phyloP scores from a whole-genome alignment of 106 monocot genomes.

The Hemerocallis citrina region DNA sequence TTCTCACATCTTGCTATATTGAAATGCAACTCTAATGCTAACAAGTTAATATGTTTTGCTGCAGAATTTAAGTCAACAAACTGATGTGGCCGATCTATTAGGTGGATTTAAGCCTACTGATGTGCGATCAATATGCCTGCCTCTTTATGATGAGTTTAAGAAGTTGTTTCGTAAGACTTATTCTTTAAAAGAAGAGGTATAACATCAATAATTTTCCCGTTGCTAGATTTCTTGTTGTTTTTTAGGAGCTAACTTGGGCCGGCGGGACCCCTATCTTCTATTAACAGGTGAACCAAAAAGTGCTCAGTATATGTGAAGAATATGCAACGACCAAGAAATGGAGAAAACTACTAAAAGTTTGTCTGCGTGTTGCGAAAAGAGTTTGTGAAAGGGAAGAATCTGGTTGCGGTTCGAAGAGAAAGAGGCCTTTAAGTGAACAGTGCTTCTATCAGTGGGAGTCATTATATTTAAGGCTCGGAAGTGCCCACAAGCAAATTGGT shows the following conservation, averaged over 20 bases:
- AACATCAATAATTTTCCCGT: background rate
- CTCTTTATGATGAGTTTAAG: constrained; percentile 71
- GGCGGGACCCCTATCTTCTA: background rate
- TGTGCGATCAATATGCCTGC: constrained; percentile 59
- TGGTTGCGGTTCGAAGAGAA: constrained; percentile 48
- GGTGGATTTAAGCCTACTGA: constrained; percentile 92
- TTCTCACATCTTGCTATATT: background rate
- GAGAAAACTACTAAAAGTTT: constrained; percentile 53
- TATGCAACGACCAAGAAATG: constrained; percentile 63
- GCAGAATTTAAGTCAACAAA: constrained; percentile 95
- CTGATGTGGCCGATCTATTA: constrained; percentile 82
- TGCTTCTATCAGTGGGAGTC: constrained; percentile 47
- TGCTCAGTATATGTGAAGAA: constrained; percentile 44
- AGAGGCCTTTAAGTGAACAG: constrained; percentile 41
- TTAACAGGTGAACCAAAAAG: constrained; percentile 45
- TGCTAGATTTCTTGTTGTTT: background rate
- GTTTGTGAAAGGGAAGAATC: constrained; percentile 14
- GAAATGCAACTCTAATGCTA: background rate
- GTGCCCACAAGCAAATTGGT: constrained; percentile 51
- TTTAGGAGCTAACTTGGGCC: background rate
- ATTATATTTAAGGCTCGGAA: constrained; percentile 44
- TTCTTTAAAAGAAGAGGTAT: constrained; percentile 52
- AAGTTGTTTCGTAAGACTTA: constrained; percentile 54
- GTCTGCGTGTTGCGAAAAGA: constrained; percentile 18
- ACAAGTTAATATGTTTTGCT: constrained; percentile 7